A percentile compares a stretch with the other conserved stretches of the same genome.
These are phyloP conservation scores for Alternaria brassicae DNA, from an alignment of 2,329 filamentous ascomycete species.

Conservation along the genomic window DNA sequence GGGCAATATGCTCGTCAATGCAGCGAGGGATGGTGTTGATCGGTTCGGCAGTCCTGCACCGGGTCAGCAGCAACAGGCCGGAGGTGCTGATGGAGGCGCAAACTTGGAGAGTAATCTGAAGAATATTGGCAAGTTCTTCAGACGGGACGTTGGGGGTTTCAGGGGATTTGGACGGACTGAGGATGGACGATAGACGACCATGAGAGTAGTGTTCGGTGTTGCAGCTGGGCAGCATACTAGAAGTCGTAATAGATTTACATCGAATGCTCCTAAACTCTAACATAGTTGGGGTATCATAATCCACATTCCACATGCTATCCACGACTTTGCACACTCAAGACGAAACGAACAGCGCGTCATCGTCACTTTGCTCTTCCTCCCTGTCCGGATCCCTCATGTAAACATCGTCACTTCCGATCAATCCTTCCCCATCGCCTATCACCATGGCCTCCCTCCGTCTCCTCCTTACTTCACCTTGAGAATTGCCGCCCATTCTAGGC, in stretches of 20 bases:
- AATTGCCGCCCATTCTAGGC: constrained; percentile 52
- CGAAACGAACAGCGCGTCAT: not conserved
- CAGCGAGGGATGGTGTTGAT: constrained; percentile 83
- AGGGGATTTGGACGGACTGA: constrained; percentile 48
- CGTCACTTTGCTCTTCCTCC: constrained; percentile 14
- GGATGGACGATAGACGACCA: constrained; percentile 32
- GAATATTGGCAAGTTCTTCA: constrained; percentile 96
- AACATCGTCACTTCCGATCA: constrained; percentile 77
- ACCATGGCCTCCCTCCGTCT: constrained; percentile 89
- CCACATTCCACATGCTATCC: not conserved
- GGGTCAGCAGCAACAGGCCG: constrained; percentile 44
- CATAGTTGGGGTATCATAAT: constrained; percentile 4
- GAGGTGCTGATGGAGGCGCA: constrained; percentile 54
- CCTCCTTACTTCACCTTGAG: constrained; percentile 74
- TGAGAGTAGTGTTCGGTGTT: not conserved
- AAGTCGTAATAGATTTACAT: not conserved
- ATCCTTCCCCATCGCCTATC: constrained; percentile 81
- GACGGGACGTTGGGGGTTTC: constrained; percentile 74
- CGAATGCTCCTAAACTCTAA: not conserved
- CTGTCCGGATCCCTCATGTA: constrained; percentile 62
- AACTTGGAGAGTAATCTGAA: constrained; percentile 93
- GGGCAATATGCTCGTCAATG: constrained; percentile 86
- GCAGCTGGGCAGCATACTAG: not conserved
- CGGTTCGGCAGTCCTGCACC: constrained; percentile 68
- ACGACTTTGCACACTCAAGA: not conserved